These are phyloP conservation scores for Cercospora nicotianae DNA, from an alignment of 2,329 filamentous ascomycete genomes.

Conservation along the genomic window DNA sequence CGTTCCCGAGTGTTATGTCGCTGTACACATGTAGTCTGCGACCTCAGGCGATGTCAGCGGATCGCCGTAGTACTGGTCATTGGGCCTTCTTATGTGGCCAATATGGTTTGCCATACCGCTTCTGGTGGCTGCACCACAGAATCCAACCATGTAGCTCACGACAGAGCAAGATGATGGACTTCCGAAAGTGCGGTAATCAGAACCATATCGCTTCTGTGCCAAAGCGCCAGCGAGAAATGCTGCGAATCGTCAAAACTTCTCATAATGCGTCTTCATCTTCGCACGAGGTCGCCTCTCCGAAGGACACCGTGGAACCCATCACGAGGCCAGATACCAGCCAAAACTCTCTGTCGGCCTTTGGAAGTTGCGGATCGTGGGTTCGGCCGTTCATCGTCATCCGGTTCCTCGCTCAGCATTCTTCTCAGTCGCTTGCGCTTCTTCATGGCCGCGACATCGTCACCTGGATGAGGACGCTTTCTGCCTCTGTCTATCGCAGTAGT, in stretches of 20 bases:
- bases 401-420: neutral
- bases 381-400: neutral
- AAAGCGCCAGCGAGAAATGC: neutral
- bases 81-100: neutral
- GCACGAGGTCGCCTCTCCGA: neutral
- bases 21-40: neutral
- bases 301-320: conserved; percentile 1
- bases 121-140: neutral
- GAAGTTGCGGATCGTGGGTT: neutral
- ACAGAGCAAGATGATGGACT: neutral
- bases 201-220: neutral
- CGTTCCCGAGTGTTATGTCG: neutral
- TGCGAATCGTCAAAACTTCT: neutral
- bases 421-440: conserved; percentile 2
- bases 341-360: conserved; percentile 1
- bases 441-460: neutral
- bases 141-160: neutral
- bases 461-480: conserved; percentile 6
- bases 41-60: neutral
- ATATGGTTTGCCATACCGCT: neutral
- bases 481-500: conserved; percentile 2
- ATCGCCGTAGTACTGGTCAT: neutral
- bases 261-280: neutral
- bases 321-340: conserved; percentile 9
- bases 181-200: neutral